These are phyloP conservation scores for Endocalyx cinctus DNA, from an alignment of 2,329 filamentous ascomycete genomes.

Conservation along the genomic window DNA sequence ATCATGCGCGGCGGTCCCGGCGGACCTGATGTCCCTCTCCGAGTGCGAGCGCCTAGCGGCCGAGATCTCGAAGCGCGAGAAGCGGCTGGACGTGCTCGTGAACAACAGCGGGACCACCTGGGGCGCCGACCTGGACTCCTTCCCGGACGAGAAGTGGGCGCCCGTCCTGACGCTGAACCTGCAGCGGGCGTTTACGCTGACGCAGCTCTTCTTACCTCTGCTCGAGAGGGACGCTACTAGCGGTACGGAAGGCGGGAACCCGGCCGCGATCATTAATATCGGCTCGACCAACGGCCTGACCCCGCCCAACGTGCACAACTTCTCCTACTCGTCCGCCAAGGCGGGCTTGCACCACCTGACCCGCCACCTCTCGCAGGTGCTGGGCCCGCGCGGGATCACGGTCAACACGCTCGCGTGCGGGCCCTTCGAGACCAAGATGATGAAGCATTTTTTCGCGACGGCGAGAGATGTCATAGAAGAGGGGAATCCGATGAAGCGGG, in stretches of 20 bases:
- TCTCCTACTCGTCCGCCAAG: conserved; percentile 57
- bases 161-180: conserved; percentile 61
- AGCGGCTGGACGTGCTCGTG: conserved; percentile 55
- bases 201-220: conserved; percentile 55
- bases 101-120: conserved; percentile 65
- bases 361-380: conserved; percentile 53
- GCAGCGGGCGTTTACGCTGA: conserved; percentile 64
- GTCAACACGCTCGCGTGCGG: conserved; percentile 68
- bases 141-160: conserved; percentile 55
- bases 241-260: conserved; percentile 34
- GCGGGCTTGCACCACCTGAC: conserved; percentile 62
- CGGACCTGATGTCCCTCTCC: conserved; percentile 58
- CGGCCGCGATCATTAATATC: conserved; percentile 60
- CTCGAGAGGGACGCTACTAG: conserved; percentile 43
- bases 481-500: conserved; percentile 60
- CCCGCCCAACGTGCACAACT: conserved; percentile 56
- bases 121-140: conserved; percentile 55
- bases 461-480: conserved; percentile 50
- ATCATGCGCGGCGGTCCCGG: conserved; percentile 52
- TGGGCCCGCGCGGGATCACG: conserved; percentile 57
- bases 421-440: conserved; percentile 67
- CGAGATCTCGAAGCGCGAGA: conserved; percentile 45
- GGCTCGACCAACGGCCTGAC: conserved; percentile 59
- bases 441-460: conserved; percentile 54
- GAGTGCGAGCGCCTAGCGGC: conserved; percentile 50